Evolutionary conservation across 1,284 basidiomycete species (phyloP).

Genomic region (Sphagnurus paluster): DNA sequence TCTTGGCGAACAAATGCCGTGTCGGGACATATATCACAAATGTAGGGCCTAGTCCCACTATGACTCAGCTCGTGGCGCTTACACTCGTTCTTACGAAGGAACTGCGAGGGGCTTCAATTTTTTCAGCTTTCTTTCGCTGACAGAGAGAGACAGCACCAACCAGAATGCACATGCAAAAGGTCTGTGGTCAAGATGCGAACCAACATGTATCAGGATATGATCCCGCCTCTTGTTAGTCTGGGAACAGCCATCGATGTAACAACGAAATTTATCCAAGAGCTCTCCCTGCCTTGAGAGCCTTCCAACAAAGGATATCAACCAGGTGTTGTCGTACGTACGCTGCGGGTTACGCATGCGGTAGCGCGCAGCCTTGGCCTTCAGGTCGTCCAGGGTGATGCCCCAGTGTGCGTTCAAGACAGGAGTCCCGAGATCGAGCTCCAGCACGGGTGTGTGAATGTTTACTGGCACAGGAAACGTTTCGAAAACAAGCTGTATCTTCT

Average conservation of each 20-base stretch:
- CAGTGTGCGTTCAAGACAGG: slow-evolving; percentile 58
- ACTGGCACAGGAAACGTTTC: slow-evolving; percentile 4
- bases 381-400: slow-evolving; percentile 53
- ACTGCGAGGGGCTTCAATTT: slow-evolving; percentile 49
- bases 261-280: slow-evolving; percentile 58
- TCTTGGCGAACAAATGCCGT: slow-evolving; percentile 63
- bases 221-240: slow-evolving; percentile 69
- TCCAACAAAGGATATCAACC: slow-evolving; percentile 65
- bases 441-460: slow-evolving; percentile 13
- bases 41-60: slow-evolving; percentile 54
- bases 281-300: slow-evolving; percentile 58
- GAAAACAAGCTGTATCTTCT: neutral
- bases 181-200: slow-evolving; percentile 66
- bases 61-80: slow-evolving; percentile 71
- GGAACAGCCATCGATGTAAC: slow-evolving; percentile 60
- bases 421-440: slow-evolving; percentile 36
- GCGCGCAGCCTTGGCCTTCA: slow-evolving; percentile 52
- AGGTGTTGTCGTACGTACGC: slow-evolving; percentile 56
- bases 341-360: slow-evolving; percentile 53
- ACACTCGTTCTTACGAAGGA: slow-evolving; percentile 72
- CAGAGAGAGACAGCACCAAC: slow-evolving; percentile 36
- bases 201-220: slow-evolving; percentile 70
- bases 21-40: slow-evolving; percentile 51
- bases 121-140: slow-evolving; percentile 8
- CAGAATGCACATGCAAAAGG: slow-evolving; percentile 61